A percentile compares a stretch with the other conserved stretches of the same genome.
phyloP scores from a whole-genome alignment of 179 eudicot species.

The Dionaea muscipula region DNA sequence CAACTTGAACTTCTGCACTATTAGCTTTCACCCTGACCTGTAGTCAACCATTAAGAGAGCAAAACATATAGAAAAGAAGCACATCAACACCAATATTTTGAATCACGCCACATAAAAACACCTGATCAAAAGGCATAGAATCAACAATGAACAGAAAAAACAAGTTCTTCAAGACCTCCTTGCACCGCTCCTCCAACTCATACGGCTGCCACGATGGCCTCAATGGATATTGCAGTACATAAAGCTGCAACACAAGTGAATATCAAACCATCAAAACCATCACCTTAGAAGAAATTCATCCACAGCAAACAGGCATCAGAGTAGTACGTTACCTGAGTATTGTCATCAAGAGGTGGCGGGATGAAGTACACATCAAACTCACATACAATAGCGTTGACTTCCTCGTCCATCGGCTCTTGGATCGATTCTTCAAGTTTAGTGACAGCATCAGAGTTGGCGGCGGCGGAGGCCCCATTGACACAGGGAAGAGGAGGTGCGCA shows the following conservation, averaged over 20 bases:
- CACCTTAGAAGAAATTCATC: too few relatives aligned
- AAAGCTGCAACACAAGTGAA: slow-evolving; percentile 35
- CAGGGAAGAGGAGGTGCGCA: slow-evolving; percentile 2
- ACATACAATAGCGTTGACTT: slow-evolving; percentile 50
- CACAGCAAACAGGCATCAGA: too few relatives aligned
- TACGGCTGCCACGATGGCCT: slow-evolving; percentile 85
- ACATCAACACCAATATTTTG: background rate
- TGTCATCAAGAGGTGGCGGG: slow-evolving; percentile 24
- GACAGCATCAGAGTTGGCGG: background rate
- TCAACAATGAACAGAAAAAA: background rate
- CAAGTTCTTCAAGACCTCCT: slow-evolving; percentile 32
- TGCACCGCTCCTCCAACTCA: slow-evolving; percentile 62
- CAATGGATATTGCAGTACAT: slow-evolving; percentile 71
- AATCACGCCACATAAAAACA: background rate
- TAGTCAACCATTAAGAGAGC: slow-evolving; percentile 6
- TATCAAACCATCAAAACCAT: too few relatives aligned
- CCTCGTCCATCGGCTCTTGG: slow-evolving; percentile 20
- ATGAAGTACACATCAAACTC: slow-evolving; percentile 64
- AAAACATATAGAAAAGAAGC: background rate
- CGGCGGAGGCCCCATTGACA: slow-evolving; percentile 3
- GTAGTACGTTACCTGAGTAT: slow-evolving; percentile 20
- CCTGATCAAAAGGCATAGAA: too few relatives aligned
- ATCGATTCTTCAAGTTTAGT: background rate
- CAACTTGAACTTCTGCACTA: slow-evolving; percentile 53
- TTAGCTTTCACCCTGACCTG: slow-evolving; percentile 64